Evolutionary conservation across 1,139 yeast genomes (phyloP).

Genomic region (Hansenula lynferdii): DNA sequence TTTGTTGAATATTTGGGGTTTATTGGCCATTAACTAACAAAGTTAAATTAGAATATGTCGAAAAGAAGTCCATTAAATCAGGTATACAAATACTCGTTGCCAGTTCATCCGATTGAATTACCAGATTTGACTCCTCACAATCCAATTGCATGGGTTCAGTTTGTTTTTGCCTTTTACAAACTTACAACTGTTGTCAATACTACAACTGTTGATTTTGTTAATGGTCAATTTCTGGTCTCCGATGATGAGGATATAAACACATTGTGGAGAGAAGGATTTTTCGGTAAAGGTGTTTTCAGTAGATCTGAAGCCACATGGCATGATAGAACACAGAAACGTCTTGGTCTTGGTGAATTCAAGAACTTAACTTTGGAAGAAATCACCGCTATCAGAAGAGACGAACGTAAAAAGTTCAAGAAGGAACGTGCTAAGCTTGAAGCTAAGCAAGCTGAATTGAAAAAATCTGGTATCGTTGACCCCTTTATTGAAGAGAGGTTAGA

Average conservation of each 20-base stretch:
- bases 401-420: constrained; percentile 66
- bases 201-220: constrained; percentile 14
- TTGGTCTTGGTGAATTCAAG: constrained; percentile 32
- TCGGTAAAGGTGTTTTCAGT: constrained; percentile 87
- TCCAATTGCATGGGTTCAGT: constrained; percentile 55
- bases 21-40: constrained; percentile 25
- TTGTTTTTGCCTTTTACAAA: constrained; percentile 31
- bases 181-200: constrained; percentile 7
- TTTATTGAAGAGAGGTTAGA: constrained; percentile 27
- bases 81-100: constrained; percentile 32
- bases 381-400: constrained; percentile 67
- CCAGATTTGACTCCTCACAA: constrained; percentile 51
- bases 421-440: constrained; percentile 36
- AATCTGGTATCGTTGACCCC: constrained; percentile 26
- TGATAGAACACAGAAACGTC: constrained; percentile 54
- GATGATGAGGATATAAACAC: constrained; percentile 44
- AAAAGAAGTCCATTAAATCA: constrained; percentile 25
- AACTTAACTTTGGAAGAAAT: constrained; percentile 62
- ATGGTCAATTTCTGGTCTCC: constrained; percentile 40
- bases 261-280: constrained; percentile 86
- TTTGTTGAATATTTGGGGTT: too few relatives aligned
- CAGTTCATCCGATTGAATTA: constrained; percentile 34
- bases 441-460: constrained; percentile 28
- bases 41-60: constrained; percentile 21
- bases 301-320: constrained; percentile 93